These are phyloP conservation scores for Letharia lupina DNA, from an alignment of 495 filamentous ascomycete species.

Conservation along the genomic window DNA sequence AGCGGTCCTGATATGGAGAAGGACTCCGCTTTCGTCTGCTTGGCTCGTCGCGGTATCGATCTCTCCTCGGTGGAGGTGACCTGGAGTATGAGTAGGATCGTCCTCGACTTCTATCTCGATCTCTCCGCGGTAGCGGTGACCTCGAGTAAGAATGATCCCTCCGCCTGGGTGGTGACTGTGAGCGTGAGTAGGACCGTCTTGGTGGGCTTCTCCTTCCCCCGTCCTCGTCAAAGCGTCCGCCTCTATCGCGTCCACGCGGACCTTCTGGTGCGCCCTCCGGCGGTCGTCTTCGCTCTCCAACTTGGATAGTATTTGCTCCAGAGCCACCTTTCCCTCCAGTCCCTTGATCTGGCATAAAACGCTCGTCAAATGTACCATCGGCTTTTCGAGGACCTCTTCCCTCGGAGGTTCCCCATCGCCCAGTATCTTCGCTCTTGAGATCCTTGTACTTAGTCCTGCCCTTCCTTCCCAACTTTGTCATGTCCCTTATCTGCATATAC, in stretches of 20 bases:
- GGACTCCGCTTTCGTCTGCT: conserved; percentile 54
- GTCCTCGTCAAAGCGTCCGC: conserved; percentile 22
- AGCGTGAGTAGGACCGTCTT: conserved; percentile 18
- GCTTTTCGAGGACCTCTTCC: conserved; percentile 42
- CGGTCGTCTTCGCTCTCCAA: conserved; percentile 32
- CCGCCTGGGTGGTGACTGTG: conserved; percentile 31
- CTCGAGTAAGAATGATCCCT: conserved; percentile 24
- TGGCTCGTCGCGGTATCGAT: conserved; percentile 44
- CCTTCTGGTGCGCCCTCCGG: conserved; percentile 23
- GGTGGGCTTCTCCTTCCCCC: conserved; percentile 21
- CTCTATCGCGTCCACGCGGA: conserved; percentile 20
- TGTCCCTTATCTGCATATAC: conserved; percentile 88
- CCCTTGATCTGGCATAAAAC: conserved; percentile 60
- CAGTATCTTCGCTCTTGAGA: conserved; percentile 86
- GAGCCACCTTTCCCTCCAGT: conserved; percentile 36
- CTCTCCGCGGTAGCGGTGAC: conserved; percentile 30
- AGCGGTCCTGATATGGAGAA: conserved; percentile 51
- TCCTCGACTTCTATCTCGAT: conserved; percentile 20
- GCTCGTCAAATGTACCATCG: conserved; percentile 51
- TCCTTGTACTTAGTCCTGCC: conserved; percentile 86
- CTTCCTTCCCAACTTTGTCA: conserved; percentile 88
- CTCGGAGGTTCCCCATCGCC: conserved; percentile 62
- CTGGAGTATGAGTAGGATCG: conserved; percentile 27
- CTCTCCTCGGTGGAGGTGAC: conserved; percentile 31
- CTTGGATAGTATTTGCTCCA: conserved; percentile 43